Base-by-base conservation (phyloP, 306 rosid genomes). In the Senna tora region DNA sequence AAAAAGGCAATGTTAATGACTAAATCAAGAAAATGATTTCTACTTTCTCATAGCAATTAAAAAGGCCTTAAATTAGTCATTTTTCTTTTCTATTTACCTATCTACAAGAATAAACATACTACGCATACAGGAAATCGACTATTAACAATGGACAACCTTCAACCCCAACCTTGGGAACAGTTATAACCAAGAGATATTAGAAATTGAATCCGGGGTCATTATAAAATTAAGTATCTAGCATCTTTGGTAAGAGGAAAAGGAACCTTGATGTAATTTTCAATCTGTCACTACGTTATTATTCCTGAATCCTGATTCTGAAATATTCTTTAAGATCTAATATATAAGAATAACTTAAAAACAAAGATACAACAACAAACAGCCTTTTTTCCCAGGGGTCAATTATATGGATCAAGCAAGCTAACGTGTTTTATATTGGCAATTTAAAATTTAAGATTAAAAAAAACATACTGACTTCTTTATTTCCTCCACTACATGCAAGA, bases 111-210 rank as follows among this genome's bases (percentile, higher is more conserved):
- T 60, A 17, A 59, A 60, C 15, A 59, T 4, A 72, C 33, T 8
- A 8, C 4, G 11, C 49, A 56, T 43, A 42, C 56, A 43, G 6
- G 30, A 33, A 71, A 34, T 17, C 65, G 54, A 43, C 60, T 52
- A 17, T 71, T 11, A 43, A 33, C 14, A 50, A 46, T 13, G 39
- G 25, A 12, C 21, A 21, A 56, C 64, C 64, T 46, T 36, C 28
- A 65, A 65, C 46, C 54, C 74, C 30, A 57, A 65, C 34, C 19
- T 22, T 0, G 21, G 28, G 3, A 55, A 16, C 4, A 47, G 19
- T 16, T 7, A 72, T 32, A 25, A 32, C 56, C 30, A 71, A 45
- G 25, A 63, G 43, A 69, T 6, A 55, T 33, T 75, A 70, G 20
- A 50, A 50, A 69, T 49, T 22, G 63, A 76, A 60, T 11, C 60